Evolutionary conservation across 768 basidiomycete species (phyloP), one percentile per base, ranked within the genome.

Genomic region (Tubosaeta sp.): DNA sequence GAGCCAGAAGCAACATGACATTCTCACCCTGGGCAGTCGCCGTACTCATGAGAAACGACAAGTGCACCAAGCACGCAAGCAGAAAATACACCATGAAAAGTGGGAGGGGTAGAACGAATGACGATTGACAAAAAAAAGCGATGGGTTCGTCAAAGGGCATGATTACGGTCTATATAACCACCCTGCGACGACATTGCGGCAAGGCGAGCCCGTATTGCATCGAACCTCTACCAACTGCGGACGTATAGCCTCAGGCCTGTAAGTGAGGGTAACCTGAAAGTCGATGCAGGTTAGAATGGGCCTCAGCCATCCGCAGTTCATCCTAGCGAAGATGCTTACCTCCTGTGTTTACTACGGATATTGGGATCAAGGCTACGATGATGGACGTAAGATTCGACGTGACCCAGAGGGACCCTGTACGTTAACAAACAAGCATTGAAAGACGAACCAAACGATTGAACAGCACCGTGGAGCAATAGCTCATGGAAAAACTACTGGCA

Each of bases 1-100:
- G 3, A 14, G 14, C n/a, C 9, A 55, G 37, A 17, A 2, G 19
- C 9, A 41, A 7, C n/a, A 7, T 10, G 16, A 38, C 8, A 26
- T 5, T 26, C 50, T 34, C 13, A 56, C 59, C 43, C 1, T 55
- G 59, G 13, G 57, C 59, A 1, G 54, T 29, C 16, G 26, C 58
- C 4, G 29, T 31, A 5, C 34, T 25, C 2, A 42, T 6, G 19
- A 59, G 16, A 25, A 42, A 48, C 22, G 19, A 11, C 16, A 44
- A 35, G 19, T 31, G 29, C 12, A 48, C 39, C 9, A 52, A 41
- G 46, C 10, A 29, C 29, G 22, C 8, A 42, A 39, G 29, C 34
- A 9, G 43, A 44, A 33, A 19, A 22, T 17, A 19, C 26, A 4
- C 12, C 51, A 54, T 48, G 11, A 8, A 32, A 26, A 29, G 32